Percentiles rank a stretch among this genome's conserved stretches.
Conservation (phyloP, 371 early-diverging fungal species). For the Umbelopsis sp. region DNA sequence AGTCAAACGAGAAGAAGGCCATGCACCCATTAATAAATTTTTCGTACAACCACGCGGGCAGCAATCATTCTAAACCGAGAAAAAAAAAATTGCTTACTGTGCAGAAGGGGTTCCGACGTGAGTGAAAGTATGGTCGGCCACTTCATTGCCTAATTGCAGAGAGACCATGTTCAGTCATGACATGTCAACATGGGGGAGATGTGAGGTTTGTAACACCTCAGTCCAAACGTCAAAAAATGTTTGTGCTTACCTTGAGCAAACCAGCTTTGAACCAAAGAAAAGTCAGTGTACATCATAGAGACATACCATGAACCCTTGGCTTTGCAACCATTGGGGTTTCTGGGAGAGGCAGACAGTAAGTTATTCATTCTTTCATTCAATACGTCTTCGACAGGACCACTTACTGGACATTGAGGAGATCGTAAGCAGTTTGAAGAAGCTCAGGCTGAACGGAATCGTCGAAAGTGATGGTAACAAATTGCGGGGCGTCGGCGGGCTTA, state of each 20-base stretch:
- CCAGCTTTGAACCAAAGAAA: constrained; percentile 69
- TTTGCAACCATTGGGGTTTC: constrained; percentile 64
- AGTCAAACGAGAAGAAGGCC: constrained; percentile 14
- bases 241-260: constrained; percentile 63
- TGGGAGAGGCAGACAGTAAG: constrained; percentile 26
- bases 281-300: constrained; percentile 69
- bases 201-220: no score
- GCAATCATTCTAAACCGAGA: constrained; percentile 4
- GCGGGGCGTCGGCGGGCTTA: constrained; percentile 64
- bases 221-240: no score
- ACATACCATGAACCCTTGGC: constrained; percentile 72
- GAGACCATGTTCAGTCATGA: neutral
- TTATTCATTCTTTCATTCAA: no score
- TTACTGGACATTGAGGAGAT: constrained; percentile 49
- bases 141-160: neutral
- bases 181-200: neutral
- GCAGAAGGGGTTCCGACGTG: constrained; percentile 59
- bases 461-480: constrained; percentile 74
- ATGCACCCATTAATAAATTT: constrained; percentile 12
- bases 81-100: constrained; percentile 34
- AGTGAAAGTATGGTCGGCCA: constrained; percentile 63
- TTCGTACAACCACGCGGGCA: neutral
- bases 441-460: constrained; percentile 70
- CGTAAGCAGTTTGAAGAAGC: constrained; percentile 40
- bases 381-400: constrained; percentile 11